Base-by-base conservation (phyloP, 2,329 filamentous ascomycete species). In the Cladorrhinum sp. region DNA sequence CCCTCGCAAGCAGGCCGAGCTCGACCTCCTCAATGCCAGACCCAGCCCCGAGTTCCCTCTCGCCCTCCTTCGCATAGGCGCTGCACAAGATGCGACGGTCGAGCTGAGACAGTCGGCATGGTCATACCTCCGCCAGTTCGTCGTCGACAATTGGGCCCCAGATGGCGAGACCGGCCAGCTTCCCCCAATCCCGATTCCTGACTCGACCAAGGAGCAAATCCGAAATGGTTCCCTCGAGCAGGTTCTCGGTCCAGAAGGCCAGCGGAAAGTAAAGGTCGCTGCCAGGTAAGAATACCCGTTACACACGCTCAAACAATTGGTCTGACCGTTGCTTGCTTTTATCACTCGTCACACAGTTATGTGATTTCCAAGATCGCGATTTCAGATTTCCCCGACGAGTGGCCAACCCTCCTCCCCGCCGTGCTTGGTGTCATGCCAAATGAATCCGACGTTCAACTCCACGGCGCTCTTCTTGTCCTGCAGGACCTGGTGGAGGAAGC, bases 351-450 rank as follows among this genome's bases (percentile, higher is more conserved):
- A 20, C 36, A 53, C 65, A 87, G 86, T 74, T 86, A 83, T 67
- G 84, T 89, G 4, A 91, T 97, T 64, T 94, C 92, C 79, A 98
- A 96, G 78, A 96, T 99, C 68, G 95, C 95, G 60, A 89, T 87
- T 65, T 86, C 88, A 70, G 95, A 99, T 78, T 98, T 96, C 72
- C 95, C 95, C 57, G 92, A 97, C 62, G 85, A 93, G 70, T 99
- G 95, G 95, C 92, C 93, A n/a, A 85, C 86, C 66, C 85, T 99
- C 49, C 85, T 99, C 28, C 91, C 92, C 21, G 85, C 86, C 33
- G 81, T 98, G 48, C 84, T 99, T 63, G 84, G 85, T 49, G 82
- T 93, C 55, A 90, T 98, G 70, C 85, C 89, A 58, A 84, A 81
- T 57, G 92, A 91, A 63, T 86, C 81, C 65, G 91, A 96, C 69